Evolutionary conservation across 106 monocot species (phyloP), one percentile per base, ranked within the genome.

Genomic region (Allium cepa): DNA sequence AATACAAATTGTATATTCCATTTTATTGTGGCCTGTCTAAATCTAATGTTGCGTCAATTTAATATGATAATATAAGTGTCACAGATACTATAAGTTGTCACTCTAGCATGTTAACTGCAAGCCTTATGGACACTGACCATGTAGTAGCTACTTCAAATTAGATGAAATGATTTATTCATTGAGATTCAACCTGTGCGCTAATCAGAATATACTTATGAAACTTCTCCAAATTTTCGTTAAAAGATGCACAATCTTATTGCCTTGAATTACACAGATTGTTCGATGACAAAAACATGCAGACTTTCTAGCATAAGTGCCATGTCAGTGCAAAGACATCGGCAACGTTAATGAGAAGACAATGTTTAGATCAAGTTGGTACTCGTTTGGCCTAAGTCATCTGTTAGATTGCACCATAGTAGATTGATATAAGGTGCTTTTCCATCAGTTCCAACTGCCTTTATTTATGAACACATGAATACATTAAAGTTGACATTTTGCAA

Each of bases 241-340:
- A 53, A 53, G 13, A 53, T 53, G 10, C 13, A 53, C 52, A 53
- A 53, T 10, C 22, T 10, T 53, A 53, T 10, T 13, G 1, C 13
- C 52, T 10, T 53, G 10, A 10, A 13, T 53, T 8, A 27, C 27
- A 12, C 10, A 67, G 67, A 53, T 67, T 52, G 71, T 58, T 26
- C 66, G 63, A 8, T 51, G 10, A 10, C 67, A 60, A 8, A 66
- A 47, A 14, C 18, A 12, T 22, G 1, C 22, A 22, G 83, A 79
- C 71, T 75, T 56, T 51, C 70, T 83, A 15, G 68, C 79, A 11
- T 47, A 59, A 36, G 83, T 83, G n/a, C 62, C 75, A 26, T 83
- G 83, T 61, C 45, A 11, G 13, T 83, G 83, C 22, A 57, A 63
- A 17, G 62, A 53, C 47, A 18, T 17, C 11, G 59, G 16, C n/a